Evolutionary conservation across 2,329 filamentous ascomycete genomes (phyloP).

Genomic region (Ceratocystis ficicola): DNA sequence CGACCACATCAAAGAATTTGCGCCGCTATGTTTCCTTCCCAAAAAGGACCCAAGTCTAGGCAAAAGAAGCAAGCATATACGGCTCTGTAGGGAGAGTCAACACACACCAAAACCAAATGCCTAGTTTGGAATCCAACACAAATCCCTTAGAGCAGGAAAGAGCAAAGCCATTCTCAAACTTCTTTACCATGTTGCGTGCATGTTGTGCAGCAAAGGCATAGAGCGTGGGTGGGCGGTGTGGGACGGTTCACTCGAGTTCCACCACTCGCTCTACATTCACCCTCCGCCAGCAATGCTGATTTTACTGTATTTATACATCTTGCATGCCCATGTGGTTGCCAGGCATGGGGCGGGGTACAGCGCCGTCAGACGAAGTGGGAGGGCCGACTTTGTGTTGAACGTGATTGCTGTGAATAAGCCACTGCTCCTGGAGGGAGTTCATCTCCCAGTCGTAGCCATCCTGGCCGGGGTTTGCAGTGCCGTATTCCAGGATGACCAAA

Average conservation of each 20-base stretch:
- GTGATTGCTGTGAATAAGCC: constrained; percentile 11
- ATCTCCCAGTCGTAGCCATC: constrained; percentile 32
- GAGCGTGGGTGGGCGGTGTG: not conserved
- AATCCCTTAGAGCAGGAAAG: not conserved
- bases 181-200: not conserved
- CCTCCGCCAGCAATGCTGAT: not conserved
- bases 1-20: not conserved
- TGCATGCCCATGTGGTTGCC: constrained; percentile 14
- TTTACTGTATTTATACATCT: constrained; percentile 13
- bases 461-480: constrained; percentile 39
- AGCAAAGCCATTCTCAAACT: not conserved
- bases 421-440: constrained; percentile 17
- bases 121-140: too few relatives aligned
- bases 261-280: not conserved
- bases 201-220: not conserved
- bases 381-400: constrained; percentile 19
- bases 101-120: not conserved
- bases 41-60: not conserved
- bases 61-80: not conserved
- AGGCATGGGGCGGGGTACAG: constrained; percentile 11
- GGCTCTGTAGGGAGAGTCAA: not conserved
- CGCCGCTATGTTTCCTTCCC: not conserved
- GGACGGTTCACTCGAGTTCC: not conserved
- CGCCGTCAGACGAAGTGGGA: constrained; percentile 19
- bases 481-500: constrained; percentile 41